Evolutionary conservation across 176 grass and related monocot genomes (phyloP), one percentile per base, ranked within the genome.

Genomic region (Aegilops tauschii): DNA sequence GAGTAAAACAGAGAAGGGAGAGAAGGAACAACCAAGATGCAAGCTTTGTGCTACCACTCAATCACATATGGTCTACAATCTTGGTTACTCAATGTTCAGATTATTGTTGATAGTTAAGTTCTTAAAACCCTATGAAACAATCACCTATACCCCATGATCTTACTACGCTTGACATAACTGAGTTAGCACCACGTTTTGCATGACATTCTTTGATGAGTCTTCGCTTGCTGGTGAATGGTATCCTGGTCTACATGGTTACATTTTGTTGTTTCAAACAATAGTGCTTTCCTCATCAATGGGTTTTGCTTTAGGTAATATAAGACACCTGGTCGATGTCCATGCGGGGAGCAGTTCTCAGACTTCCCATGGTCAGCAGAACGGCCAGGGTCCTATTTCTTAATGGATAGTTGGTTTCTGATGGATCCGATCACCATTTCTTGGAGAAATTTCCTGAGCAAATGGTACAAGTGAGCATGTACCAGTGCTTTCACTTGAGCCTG

Each of bases 381-480:
- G 84, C 34, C 69, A 76, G 62, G 75, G 40, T 13, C 66, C 85
- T 82, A 47, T 90, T 21, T 90, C 90, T 70, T 92, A 92, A 82
- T 58, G 94, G 62, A 77, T 87, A 40, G 88, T 85, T 47, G 65
- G 84, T 73, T 61, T 92, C 50, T 85, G 88, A 13, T 82, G 81
- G 84, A 34, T 87, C 80, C 83, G 88, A 47, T 61, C 89, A 66
- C 31, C 92, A 70, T 85, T 90, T 76, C 45, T 89, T 28, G 83
- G 79, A 66, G 89, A 91, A 65, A 86, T 77, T 87, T 29, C 78
- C 78, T 70, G 39, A 35, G 79, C 67, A 82, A 90, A 80, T 62
- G 73, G 70, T n/a, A 79, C 77, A 31, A 87, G 50, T 88, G 87
- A 71, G 87, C 91, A 93, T 63, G 62, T 87, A 65, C 70, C 89